Conservation (phyloP, 208 protist genomes). For the Wallacemonas sp. region DNA sequence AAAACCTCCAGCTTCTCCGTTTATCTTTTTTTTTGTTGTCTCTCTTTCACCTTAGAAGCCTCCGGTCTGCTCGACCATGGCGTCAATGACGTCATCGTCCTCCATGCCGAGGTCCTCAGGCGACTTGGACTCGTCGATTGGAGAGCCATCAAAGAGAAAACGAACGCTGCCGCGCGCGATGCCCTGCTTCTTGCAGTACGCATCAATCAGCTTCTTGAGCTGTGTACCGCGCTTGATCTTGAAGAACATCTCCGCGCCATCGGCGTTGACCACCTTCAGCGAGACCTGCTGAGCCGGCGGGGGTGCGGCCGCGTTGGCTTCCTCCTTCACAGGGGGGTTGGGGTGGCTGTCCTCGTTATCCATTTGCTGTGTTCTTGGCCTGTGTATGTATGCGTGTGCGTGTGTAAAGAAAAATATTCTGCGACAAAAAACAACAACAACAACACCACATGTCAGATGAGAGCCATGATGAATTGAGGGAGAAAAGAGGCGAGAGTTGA, state of each 20-base stretch:
- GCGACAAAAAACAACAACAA: neutral
- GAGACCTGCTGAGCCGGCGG: constrained; percentile 65
- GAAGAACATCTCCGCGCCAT: constrained; percentile 97
- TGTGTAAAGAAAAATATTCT: neutral
- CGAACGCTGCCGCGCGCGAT: constrained; percentile 88
- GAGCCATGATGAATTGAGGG: too few relatives aligned
- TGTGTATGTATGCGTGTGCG: constrained; percentile 15
- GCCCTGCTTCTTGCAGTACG: constrained; percentile 97
- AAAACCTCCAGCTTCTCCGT: too few relatives aligned
- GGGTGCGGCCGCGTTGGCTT: constrained; percentile 36
- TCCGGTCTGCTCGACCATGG: constrained; percentile 93
- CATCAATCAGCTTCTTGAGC: constrained; percentile 96
- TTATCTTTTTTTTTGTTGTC: too few relatives aligned
- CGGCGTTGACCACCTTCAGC: constrained; percentile 91
- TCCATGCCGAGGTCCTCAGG: constrained; percentile 95
- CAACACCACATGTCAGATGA: too few relatives aligned
- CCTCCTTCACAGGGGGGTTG: constrained; percentile 52
- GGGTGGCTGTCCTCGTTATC: constrained; percentile 33
- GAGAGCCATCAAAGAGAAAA: constrained; percentile 96
- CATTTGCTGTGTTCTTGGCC: too few relatives aligned
- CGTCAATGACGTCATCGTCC: constrained; percentile 95
- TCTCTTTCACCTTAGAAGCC: constrained; percentile 27
- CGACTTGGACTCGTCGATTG: constrained; percentile 91
- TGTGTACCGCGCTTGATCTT: constrained; percentile 95
- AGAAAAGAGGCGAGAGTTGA: too few relatives aligned